Evolutionary conservation across 2,329 filamentous ascomycete genomes (phyloP), one percentile per base, ranked within the genome.

Genomic region (Monosporascus ibericus): DNA sequence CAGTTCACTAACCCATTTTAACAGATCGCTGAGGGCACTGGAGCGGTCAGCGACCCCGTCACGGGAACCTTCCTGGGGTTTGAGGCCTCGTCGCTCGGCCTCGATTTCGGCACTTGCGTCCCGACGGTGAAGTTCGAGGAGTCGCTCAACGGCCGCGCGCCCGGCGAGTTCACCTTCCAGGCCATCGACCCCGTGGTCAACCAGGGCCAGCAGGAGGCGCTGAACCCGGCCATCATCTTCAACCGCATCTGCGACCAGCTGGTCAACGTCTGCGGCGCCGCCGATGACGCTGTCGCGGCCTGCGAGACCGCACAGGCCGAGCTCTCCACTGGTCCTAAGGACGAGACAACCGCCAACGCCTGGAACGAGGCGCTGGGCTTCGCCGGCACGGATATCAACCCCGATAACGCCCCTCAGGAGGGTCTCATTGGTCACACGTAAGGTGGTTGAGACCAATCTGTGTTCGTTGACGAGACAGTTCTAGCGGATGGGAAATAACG

Each of bases 141-240:
- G 52, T 82, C 81, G 18, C 77, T 81, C 34, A 72, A 75, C 70
- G 78, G 77, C 39, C 81, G 83, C 52, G 70, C 75, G 14, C 74
- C 75, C 20, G 74, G 72, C 52, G 84, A 86, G 68, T 82, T 79
- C 69, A 86, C 85, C 48, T 88, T 88, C 79, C 81, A 85, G 68
- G 79, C 86, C 49, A 78, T 78, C 47, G 85, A 88, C 65, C 71
- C 80, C 8, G 70, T 80, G 18, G 78, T 86, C 53, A 78, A 81
- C 57, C 72, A 81, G 63, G 80, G 80, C 49, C 84, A 88, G 69
- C 70, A 82, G 61, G 85, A 87, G 65, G 84, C 84, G 8, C 74
- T 87, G 46, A 87, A 88, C 79, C 84, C 84, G 52, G 80, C 81
- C 72, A 88, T 88, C 74, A 88, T 88, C 74, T 86, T 83, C 66